A percentile compares a stretch with the other conserved stretches of the same genome.
Evolutionary conservation across 257 asterid genomes (phyloP).

Genomic region (Petunia axillaris): DNA sequence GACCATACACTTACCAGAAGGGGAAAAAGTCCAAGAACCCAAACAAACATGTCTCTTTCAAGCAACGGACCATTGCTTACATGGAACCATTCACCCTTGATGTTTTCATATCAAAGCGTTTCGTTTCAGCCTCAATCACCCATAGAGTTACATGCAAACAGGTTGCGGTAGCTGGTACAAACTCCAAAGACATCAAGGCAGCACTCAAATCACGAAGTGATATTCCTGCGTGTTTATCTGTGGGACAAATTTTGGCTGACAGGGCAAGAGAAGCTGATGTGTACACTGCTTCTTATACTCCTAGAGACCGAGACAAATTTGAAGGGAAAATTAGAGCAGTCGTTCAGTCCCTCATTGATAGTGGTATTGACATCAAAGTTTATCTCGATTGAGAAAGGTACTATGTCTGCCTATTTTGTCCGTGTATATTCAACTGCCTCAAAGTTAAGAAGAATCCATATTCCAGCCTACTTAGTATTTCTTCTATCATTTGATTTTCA

Average conservation of each 20-base stretch:
- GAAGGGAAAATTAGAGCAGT: slow-evolving; percentile 97
- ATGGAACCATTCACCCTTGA: slow-evolving; percentile 96
- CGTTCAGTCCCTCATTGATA: slow-evolving; percentile 91
- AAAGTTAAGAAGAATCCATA: not conserved
- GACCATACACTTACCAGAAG: slow-evolving; percentile 86
- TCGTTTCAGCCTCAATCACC: slow-evolving; percentile 89
- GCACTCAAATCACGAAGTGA: slow-evolving; percentile 80
- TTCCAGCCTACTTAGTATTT: slow-evolving; percentile 1
- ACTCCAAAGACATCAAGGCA: slow-evolving; percentile 94
- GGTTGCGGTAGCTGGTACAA: slow-evolving; percentile 97
- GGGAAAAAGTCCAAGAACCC: slow-evolving; percentile 81
- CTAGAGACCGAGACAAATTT: slow-evolving; percentile 88
- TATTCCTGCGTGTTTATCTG: slow-evolving; percentile 84
- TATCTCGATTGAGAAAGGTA: slow-evolving; percentile 66
- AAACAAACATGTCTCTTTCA: slow-evolving; percentile 79
- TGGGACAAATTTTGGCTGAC: slow-evolving; percentile 77
- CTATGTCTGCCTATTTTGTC: not conserved
- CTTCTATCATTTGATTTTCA: not conserved
- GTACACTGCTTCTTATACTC: slow-evolving; percentile 82
- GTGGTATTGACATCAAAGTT: slow-evolving; percentile 83
- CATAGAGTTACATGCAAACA: slow-evolving; percentile 95
- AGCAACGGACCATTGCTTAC: slow-evolving; percentile 84
- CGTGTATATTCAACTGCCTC: not conserved
- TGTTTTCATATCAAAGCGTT: slow-evolving; percentile 84
- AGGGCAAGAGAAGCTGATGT: slow-evolving; percentile 95